Evolutionary conservation across 352 stramenopile genomes (phyloP), one percentile per base, ranked within the genome.

Genomic region (Pythium graminicola): DNA sequence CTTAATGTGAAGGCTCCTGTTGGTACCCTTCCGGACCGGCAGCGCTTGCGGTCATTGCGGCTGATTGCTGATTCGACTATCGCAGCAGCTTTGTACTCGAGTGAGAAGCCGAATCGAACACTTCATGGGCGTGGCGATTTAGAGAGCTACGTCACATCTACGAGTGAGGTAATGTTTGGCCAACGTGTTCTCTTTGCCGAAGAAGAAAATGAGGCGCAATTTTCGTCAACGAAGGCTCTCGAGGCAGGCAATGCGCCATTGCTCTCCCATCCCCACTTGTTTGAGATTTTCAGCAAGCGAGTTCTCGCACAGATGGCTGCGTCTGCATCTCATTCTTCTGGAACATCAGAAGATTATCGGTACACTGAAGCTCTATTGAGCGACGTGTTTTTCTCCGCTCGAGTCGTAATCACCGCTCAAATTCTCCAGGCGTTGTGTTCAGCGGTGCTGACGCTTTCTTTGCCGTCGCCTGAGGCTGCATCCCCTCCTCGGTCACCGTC

Each of bases 171-270:
- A 11, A 62, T 89, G n/a, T 90, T 90, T 54, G 79, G 79, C 0
- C 72, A 81, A 26, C 73, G 78, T 33, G 79, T 90, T 9, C 53
- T 90, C 4, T 88, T 88, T 52, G 72, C 81, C 35, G 70, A 87
- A 57, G 75, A 85, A 20, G 70, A 83, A 28, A 60, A 73, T 2
- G 50, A 57, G 9, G 39, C 22, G 2, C 33, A 44, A 27, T 3
- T 13, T 20, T 20, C 17, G 6, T 33, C 16, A 55, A 47, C 38
- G 26, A 50, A 22, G 64, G 16, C 2, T 1, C 0, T 23, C 20
- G 31, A 31, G 24, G 11, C 14, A 6, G 23, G 11, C 13, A 62
- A 35, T 23, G 35, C 20, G 17, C 78, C 78, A 8, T 53, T 89
- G 14, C 50, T 89, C 23, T 74, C 61, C 10, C 73, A 86, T 16